Conservation (phyloP, 1,284 basidiomycete species). For the Ustilago loliicola region DNA sequence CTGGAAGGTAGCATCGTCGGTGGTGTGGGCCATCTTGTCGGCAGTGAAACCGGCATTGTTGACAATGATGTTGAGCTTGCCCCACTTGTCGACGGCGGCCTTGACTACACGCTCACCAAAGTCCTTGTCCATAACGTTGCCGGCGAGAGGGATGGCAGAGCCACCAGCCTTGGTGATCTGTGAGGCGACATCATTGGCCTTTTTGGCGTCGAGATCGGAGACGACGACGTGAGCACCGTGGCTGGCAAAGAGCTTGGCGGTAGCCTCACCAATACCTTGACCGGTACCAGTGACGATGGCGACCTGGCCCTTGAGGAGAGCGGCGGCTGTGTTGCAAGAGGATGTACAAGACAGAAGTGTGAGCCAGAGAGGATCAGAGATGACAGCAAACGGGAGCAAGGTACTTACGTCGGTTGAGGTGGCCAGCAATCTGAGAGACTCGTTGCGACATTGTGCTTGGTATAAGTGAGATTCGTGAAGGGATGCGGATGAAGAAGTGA, state of each 20-base stretch:
- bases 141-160: constrained; percentile 73
- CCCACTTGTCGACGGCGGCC: constrained; percentile 76
- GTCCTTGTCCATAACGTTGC: constrained; percentile 72
- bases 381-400: neutral
- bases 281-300: constrained; percentile 83
- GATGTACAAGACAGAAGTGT: neutral
- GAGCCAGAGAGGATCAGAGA: too few relatives aligned
- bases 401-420: constrained; percentile 55
- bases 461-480: neutral
- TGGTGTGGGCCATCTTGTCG: constrained; percentile 87
- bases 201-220: constrained; percentile 74
- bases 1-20: constrained; percentile 84
- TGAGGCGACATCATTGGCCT: constrained; percentile 47
- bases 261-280: constrained; percentile 70
- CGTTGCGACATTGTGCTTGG: constrained; percentile 45
- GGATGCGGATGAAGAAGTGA: neutral
- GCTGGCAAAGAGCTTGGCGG: constrained; percentile 82
- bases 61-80: constrained; percentile 74
- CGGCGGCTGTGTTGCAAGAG: constrained; percentile 24
- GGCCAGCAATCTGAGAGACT: constrained; percentile 51
- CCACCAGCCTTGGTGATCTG: constrained; percentile 79
- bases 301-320: constrained; percentile 77
- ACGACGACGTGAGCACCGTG: constrained; percentile 90
- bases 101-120: constrained; percentile 84
- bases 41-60: constrained; percentile 90